Evolutionary conservation across 306 rosid genomes (phyloP).

Genomic region (Hippophae gyantsensis): DNA sequence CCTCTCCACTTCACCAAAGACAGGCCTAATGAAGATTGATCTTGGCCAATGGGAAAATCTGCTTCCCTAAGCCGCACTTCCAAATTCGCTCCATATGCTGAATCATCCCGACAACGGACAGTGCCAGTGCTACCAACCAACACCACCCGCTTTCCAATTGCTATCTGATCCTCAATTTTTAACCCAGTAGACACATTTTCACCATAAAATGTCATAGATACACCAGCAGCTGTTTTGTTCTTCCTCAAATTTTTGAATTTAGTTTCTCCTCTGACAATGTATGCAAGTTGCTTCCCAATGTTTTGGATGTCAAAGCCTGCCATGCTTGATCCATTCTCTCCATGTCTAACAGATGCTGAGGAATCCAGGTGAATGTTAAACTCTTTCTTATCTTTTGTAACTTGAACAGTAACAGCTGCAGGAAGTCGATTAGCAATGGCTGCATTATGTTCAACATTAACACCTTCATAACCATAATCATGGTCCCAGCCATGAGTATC

Average conservation of each 20-base stretch:
- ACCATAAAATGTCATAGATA: slow-evolving; percentile 80
- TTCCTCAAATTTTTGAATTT: slow-evolving; percentile 65
- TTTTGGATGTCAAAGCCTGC: slow-evolving; percentile 96
- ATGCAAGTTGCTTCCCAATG: slow-evolving; percentile 50
- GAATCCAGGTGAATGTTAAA: slow-evolving; percentile 93
- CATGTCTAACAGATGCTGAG: slow-evolving; percentile 75
- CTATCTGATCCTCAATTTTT: slow-evolving; percentile 83
- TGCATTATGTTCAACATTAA: slow-evolving; percentile 67
- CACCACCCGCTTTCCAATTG: slow-evolving; percentile 75
- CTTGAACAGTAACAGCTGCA: slow-evolving; percentile 64
- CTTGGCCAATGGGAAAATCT: slow-evolving; percentile 94
- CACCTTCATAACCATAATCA: slow-evolving; percentile 96
- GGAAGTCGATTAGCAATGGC: slow-evolving; percentile 69
- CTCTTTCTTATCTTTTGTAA: slow-evolving; percentile 94
- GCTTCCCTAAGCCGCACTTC: slow-evolving; percentile 93
- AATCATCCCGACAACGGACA: slow-evolving; percentile 65
- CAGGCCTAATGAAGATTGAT: slow-evolving; percentile 77
- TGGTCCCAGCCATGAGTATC: slow-evolving; percentile 99
- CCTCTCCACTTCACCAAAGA: slow-evolving; percentile 95
- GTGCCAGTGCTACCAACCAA: slow-evolving; percentile 82
- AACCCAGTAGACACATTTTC: slow-evolving; percentile 83
- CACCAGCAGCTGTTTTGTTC: slow-evolving; percentile 80
- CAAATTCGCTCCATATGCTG: slow-evolving; percentile 85
- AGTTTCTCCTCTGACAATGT: slow-evolving; percentile 60
- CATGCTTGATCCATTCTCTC: slow-evolving; percentile 81